These are phyloP conservation scores for Candolleomyces eurysporus DNA, from an alignment of 768 basidiomycete genomes.

Conservation along the genomic window DNA sequence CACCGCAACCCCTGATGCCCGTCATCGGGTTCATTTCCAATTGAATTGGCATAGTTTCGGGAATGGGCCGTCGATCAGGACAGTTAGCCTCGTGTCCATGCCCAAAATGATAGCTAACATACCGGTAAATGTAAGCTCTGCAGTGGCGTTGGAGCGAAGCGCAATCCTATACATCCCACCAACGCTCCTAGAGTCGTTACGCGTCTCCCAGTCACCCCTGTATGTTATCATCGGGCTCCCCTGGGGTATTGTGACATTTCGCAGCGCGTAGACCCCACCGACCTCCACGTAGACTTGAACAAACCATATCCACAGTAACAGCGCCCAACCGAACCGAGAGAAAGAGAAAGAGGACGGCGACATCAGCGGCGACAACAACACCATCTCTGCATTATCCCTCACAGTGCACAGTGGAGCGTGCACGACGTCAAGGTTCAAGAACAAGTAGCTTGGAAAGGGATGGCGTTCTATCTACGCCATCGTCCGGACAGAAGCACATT, in stretches of 20 bases:
- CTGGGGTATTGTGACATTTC: neutral
- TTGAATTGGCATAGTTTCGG: neutral
- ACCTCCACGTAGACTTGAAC: neutral
- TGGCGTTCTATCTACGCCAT: neutral
- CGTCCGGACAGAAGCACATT: neutral
- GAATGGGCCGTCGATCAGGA: neutral
- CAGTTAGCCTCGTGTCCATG: neutral
- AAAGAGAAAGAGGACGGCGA: neutral
- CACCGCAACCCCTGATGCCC: neutral
- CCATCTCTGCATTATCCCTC: neutral
- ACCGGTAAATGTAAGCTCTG: constrained; percentile 3
- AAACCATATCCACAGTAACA: neutral
- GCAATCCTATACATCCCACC: neutral
- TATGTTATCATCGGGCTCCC: neutral
- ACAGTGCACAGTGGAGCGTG: neutral
- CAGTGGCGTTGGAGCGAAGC: neutral
- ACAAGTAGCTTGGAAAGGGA: neutral
- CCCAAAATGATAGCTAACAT: neutral
- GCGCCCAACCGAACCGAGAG: neutral
- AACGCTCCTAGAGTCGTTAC: neutral
- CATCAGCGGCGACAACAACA: neutral
- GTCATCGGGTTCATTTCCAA: neutral
- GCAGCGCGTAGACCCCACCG: neutral
- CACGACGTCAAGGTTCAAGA: neutral
- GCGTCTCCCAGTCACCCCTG: neutral